phyloP scores from a whole-genome alignment of 345 rosid species.

The Durio zibethinus region DNA sequence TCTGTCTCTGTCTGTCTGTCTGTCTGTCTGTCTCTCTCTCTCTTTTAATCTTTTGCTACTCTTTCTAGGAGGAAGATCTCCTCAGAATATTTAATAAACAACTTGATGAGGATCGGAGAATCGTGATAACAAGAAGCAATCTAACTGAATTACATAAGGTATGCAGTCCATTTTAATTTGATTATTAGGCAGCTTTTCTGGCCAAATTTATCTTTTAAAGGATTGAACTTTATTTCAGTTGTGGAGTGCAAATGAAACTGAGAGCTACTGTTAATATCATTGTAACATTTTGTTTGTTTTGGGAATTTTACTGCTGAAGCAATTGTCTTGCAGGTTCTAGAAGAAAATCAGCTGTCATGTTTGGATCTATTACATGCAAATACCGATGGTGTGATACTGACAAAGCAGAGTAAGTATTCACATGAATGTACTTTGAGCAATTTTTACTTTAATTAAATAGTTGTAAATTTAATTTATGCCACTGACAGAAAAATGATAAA shows the following conservation, averaged over 20 bases:
- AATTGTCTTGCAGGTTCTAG: constrained; percentile 63
- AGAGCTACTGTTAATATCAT: neutral
- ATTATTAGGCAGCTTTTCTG: neutral
- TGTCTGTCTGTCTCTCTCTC: neutral
- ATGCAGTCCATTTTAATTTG: constrained; percentile 2
- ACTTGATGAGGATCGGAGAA: constrained; percentile 83
- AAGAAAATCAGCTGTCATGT: constrained; percentile 84
- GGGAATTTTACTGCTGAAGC: constrained; percentile 10
- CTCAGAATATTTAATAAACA: constrained; percentile 77
- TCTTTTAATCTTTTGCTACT: neutral
- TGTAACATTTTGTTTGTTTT: constrained; percentile 8
- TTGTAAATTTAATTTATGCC: neutral
- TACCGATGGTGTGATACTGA: constrained; percentile 79
- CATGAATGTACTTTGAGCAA: neutral
- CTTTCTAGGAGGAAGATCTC: constrained; percentile 70
- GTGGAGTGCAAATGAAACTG: neutral
- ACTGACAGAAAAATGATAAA: neutral
- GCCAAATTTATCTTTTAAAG: neutral
- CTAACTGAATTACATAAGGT: constrained; percentile 82
- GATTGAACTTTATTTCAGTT: neutral
- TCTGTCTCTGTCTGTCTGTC: too few relatives aligned
- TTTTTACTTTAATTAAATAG: constrained; percentile 8
- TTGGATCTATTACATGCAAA: constrained; percentile 64
- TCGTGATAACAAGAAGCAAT: constrained; percentile 82
- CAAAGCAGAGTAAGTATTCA: constrained; percentile 69